A percentile compares a stretch with the other conserved stretches of the same genome.
These are phyloP conservation scores for Phyllostachys edulis DNA, from an alignment of 176 grass and related monocot species.

Conservation along the genomic window DNA sequence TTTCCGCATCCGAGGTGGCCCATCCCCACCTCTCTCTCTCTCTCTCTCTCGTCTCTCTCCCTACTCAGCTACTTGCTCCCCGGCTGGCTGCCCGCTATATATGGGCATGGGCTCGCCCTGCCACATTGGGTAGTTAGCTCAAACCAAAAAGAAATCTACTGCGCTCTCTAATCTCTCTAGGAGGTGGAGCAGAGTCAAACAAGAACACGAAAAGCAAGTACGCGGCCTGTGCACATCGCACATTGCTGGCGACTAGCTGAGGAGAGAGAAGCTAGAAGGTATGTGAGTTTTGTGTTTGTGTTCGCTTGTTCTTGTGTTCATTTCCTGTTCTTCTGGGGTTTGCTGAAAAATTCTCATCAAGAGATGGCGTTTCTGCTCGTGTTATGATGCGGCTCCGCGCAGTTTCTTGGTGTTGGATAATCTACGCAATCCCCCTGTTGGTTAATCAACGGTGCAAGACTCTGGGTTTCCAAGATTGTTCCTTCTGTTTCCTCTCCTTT, in stretches of 20 bases:
- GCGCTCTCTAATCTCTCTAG: constrained; percentile 1
- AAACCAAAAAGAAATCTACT: constrained; percentile 5
- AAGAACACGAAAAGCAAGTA: not conserved
- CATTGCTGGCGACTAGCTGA: not conserved
- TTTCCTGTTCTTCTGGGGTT: no score
- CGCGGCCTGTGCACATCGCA: not conserved
- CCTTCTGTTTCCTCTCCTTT: not conserved
- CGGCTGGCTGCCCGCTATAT: constrained; percentile 28
- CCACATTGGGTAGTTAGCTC: constrained; percentile 28
- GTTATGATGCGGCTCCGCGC: no score
- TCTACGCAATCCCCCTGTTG: no score
- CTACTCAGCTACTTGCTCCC: not conserved
- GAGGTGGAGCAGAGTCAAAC: constrained; percentile 24
- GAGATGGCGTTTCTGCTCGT: no score
- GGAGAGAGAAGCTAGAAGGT: not conserved
- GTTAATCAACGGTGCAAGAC: no score
- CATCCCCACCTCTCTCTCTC: not conserved
- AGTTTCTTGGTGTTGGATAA: no score
- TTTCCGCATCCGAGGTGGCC: constrained; percentile 36
- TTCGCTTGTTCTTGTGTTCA: no score
- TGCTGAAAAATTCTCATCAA: no score
- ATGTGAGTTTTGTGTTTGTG: not conserved
- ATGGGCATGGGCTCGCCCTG: constrained; percentile 10
- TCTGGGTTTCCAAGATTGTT: not conserved
- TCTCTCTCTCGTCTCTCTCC: not conserved